Evolutionary conservation across 768 basidiomycete genomes (phyloP).

Genomic region (Crucibulum laeve): DNA sequence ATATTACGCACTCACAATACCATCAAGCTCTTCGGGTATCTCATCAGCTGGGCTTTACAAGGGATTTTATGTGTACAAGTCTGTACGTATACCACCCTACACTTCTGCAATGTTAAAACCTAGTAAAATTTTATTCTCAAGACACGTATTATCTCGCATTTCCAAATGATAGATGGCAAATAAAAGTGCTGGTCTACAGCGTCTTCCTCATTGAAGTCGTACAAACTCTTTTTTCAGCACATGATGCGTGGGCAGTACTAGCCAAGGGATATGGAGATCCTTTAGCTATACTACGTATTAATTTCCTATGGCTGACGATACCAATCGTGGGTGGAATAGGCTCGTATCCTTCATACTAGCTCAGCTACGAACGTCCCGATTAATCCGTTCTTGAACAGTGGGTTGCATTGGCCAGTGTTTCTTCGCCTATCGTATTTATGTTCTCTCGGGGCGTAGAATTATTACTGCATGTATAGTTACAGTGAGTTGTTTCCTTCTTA

Average conservation of each 20-base stretch:
- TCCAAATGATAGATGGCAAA: constrained; percentile 19
- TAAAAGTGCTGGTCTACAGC: constrained; percentile 20
- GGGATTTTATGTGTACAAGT: constrained; percentile 26
- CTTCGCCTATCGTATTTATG: constrained; percentile 22
- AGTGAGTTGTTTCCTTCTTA: constrained; percentile 14
- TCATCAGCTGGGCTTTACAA: constrained; percentile 24
- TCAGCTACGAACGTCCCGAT: constrained; percentile 1
- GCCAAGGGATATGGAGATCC: constrained; percentile 20
- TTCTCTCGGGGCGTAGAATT: constrained; percentile 18
- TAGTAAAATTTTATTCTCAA: constrained; percentile 2
- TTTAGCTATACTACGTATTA: constrained; percentile 13
- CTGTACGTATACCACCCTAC: constrained; percentile 16
- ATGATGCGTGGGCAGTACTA: constrained; percentile 22
- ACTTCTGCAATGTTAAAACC: not conserved
- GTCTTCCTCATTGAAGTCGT: constrained; percentile 19
- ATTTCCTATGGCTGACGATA: constrained; percentile 23
- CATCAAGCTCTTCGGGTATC: constrained; percentile 18
- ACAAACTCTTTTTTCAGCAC: constrained; percentile 22
- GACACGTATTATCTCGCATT: constrained; percentile 27
- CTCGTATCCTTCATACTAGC: constrained; percentile 8
- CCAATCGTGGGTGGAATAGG: constrained; percentile 22
- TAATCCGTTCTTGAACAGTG: constrained; percentile 6
- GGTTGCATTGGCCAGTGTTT: constrained; percentile 22
- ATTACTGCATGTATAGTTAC: constrained; percentile 14
- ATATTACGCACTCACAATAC: too few species aligned